These are phyloP conservation scores for Histomonas meleagridis DNA, from an alignment of 208 protist species.

Conservation along the genomic window DNA sequence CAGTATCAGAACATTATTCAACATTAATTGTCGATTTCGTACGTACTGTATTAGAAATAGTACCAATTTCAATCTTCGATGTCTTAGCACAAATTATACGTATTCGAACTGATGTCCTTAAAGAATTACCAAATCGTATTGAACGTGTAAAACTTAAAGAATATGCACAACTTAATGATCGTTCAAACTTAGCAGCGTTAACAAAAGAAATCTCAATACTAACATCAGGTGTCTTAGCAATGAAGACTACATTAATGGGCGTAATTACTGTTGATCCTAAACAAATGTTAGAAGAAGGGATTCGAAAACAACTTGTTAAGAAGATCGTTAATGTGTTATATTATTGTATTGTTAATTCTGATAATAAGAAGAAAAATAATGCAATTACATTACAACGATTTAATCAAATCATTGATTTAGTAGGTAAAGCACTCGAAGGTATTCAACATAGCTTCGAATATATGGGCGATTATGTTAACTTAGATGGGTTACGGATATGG, in stretches of 20 bases:
- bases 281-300: conserved; percentile 71
- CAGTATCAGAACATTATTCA: conserved; percentile 50
- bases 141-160: conserved; percentile 6
- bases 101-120: conserved; percentile 37
- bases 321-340: conserved; percentile 5
- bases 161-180: conserved; percentile 60
- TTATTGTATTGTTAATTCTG: neutral
- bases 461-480: conserved; percentile 28
- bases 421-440: neutral
- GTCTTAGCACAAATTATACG: conserved; percentile 45
- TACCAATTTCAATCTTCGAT: conserved; percentile 49
- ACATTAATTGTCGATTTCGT: conserved; percentile 46
- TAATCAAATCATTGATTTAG: neutral
- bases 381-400: neutral
- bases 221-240: conserved; percentile 40
- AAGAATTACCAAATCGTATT: neutral
- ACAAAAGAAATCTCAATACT: conserved; percentile 37
- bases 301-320: conserved; percentile 65
- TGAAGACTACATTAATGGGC: conserved; percentile 54
- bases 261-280: conserved; percentile 49
- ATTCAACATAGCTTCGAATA: conserved; percentile 2
- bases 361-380: neutral
- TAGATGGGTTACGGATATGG: conserved; percentile 31
- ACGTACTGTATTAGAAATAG: conserved; percentile 50
- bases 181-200: neutral